These are phyloP conservation scores for Lathyrus aphaca DNA, from an alignment of 306 rosid species.

Conservation along the genomic window DNA sequence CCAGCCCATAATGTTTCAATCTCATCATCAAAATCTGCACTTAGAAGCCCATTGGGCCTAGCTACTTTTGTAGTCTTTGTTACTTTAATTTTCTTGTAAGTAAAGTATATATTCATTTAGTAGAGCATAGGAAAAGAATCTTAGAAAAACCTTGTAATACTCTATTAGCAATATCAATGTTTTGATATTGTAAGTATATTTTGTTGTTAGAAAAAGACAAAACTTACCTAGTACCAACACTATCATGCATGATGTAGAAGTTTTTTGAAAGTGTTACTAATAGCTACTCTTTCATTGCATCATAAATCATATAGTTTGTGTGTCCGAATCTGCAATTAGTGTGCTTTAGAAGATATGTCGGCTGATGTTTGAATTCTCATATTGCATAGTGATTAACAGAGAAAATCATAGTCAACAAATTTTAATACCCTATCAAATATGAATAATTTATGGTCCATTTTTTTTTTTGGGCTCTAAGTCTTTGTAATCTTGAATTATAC, in stretches of 20 bases:
- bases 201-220: background rate
- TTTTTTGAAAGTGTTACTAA: background rate
- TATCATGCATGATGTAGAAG: slow-evolving; percentile 2
- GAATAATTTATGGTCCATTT: background rate
- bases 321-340: slow-evolving; percentile 5
- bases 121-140: slow-evolving; percentile 16
- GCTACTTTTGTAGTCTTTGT: slow-evolving; percentile 12
- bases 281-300: slow-evolving; percentile 7
- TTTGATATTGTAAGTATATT: background rate
- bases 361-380: background rate
- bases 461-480: background rate
- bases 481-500: background rate
- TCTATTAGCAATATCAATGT: background rate
- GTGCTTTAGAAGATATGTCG: background rate
- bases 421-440: background rate
- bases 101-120: slow-evolving; percentile 7
- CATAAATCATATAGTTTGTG: slow-evolving; percentile 7
- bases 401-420: background rate
- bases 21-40: slow-evolving; percentile 34
- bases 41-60: slow-evolving; percentile 17
- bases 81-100: slow-evolving; percentile 35
- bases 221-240: background rate
- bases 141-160: background rate
- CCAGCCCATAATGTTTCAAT: slow-evolving; percentile 8
- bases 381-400: background rate